Conservation (phyloP, 2,329 filamentous ascomycete genomes). For the Chrysoporthe puriensis region DNA sequence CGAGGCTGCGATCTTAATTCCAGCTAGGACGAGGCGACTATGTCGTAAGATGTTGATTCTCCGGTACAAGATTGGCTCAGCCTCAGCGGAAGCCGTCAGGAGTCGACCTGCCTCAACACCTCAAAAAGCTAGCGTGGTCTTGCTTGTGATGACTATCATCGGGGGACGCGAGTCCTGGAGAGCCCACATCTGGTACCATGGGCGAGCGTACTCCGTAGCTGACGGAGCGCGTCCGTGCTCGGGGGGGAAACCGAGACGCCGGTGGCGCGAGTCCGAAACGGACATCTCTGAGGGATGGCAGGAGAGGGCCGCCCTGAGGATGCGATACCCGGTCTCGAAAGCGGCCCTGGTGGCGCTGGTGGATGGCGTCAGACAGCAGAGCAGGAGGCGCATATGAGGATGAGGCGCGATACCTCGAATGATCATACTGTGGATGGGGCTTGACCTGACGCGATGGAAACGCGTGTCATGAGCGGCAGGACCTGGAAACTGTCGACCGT, state of each 20-base stretch:
- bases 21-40: neutral
- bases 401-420: constrained; percentile 10
- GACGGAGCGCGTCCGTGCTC: neutral
- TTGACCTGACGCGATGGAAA: constrained; percentile 24
- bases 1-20: neutral
- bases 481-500: constrained; percentile 3
- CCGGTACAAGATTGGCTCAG: neutral
- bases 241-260: neutral
- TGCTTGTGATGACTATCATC: neutral
- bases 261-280: constrained; percentile 1
- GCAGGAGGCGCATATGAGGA: neutral
- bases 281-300: neutral
- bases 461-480: constrained; percentile 21
- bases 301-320: constrained; percentile 1
- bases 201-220: neutral
- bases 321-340: constrained; percentile 5
- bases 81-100: neutral
- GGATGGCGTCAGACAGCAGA: constrained; percentile 8
- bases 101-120: neutral
- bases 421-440: constrained; percentile 18
- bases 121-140: neutral
- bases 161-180: neutral
- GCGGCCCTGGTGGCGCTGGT: constrained; percentile 1
- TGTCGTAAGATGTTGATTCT: neutral
- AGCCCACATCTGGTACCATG: constrained; percentile 1